phyloP scores from a whole-genome alignment of 768 basidiomycete species.

The Mycena galopus region DNA sequence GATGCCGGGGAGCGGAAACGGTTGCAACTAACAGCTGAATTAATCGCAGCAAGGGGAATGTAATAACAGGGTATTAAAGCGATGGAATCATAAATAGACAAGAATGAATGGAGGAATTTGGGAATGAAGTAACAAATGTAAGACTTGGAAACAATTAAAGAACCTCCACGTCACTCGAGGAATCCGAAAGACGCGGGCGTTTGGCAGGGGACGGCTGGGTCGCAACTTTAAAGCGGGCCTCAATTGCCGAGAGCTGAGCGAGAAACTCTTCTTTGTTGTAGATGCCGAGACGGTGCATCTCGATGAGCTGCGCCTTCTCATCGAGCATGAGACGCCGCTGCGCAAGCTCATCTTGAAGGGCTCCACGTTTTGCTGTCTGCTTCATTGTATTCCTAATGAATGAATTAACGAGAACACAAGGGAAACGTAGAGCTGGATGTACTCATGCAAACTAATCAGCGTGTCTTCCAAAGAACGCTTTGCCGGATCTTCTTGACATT shows the following conservation, averaged over 20 bases:
- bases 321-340: slow-evolving; percentile 14
- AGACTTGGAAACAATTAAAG: neutral
- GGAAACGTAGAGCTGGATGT: neutral
- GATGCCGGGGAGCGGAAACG: neutral
- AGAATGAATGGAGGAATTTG: neutral
- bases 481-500: slow-evolving; percentile 4
- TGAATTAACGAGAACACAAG: neutral
- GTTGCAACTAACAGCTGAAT: neutral
- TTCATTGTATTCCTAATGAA: neutral
- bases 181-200: neutral
- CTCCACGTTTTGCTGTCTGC: neutral
- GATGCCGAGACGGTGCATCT: slow-evolving; percentile 2
- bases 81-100: neutral
- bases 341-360: neutral
- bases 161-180: neutral
- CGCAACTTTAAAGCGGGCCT: neutral
- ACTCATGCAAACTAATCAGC: neutral
- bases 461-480: slow-evolving; percentile 6
- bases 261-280: slow-evolving; percentile 5
- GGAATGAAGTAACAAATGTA: no score
- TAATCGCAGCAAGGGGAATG: neutral
- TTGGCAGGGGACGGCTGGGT: neutral
- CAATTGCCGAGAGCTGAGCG: neutral
- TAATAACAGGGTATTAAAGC: neutral
- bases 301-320: slow-evolving; percentile 9